These are phyloP conservation scores for Yamadazyma endophytica DNA, from an alignment of 805 yeast species.

Conservation along the genomic window DNA sequence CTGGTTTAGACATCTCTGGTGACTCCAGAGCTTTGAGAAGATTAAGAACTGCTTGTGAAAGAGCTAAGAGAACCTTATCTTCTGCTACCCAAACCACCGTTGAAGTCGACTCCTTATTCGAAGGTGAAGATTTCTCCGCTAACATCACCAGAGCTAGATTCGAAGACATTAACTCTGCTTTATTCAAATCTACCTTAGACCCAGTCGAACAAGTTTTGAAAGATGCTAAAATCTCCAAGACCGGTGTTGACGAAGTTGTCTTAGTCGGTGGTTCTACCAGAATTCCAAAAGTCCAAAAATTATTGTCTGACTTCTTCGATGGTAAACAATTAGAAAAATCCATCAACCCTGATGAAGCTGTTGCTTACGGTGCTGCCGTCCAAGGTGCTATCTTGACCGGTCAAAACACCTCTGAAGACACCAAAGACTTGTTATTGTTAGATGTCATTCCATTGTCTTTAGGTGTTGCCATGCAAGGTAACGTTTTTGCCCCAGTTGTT, in stretches of 20 bases:
- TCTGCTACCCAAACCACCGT: constrained; percentile 48
- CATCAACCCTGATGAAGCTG: constrained; percentile 50
- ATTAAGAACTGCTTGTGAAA: constrained; percentile 50
- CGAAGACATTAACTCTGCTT: constrained; percentile 47
- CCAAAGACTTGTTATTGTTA: constrained; percentile 48
- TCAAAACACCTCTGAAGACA: constrained; percentile 46
- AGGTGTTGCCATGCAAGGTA: constrained; percentile 51
- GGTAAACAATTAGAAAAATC: constrained; percentile 49
- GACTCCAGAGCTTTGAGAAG: constrained; percentile 49
- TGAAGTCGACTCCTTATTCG: constrained; percentile 47
- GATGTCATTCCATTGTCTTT: constrained; percentile 49
- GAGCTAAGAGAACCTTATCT: constrained; percentile 49
- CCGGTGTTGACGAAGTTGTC: constrained; percentile 44
- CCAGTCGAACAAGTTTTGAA: constrained; percentile 49
- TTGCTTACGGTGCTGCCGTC: constrained; percentile 49
- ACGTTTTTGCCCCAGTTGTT: constrained; percentile 47
- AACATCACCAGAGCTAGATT: constrained; percentile 49
- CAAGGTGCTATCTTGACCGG: constrained; percentile 51
- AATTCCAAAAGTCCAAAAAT: constrained; percentile 49
- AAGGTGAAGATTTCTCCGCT: constrained; percentile 48
- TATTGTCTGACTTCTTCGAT: constrained; percentile 47
- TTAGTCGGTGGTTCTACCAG: constrained; percentile 51
- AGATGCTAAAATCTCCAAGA: constrained; percentile 41
- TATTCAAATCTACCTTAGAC: constrained; percentile 47
- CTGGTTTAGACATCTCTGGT: constrained; percentile 42